Conservation (phyloP, 2,329 filamentous ascomycete species). For the Colletotrichum magnum region DNA sequence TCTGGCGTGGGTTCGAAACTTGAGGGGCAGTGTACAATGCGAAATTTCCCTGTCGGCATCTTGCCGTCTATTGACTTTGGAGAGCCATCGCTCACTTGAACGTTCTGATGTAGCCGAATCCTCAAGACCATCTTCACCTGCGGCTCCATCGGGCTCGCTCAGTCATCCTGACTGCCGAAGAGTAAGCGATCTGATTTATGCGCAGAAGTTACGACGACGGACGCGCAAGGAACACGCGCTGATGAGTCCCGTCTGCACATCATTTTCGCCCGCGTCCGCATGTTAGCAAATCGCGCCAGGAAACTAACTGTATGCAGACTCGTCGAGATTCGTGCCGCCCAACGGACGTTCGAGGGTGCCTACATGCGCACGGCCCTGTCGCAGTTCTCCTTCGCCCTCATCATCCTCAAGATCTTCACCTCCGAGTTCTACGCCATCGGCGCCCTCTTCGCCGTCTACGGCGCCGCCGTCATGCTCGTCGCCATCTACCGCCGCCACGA, state of each 20-base stretch:
- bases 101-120: constrained; percentile 67
- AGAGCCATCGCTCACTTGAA: not conserved
- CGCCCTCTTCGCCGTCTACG: constrained; percentile 95
- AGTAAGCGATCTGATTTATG: constrained; percentile 62
- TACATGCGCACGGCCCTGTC: constrained; percentile 95
- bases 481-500: constrained; percentile 89
- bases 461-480: constrained; percentile 85
- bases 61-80: no score
- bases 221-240: no score
- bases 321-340: constrained; percentile 93
- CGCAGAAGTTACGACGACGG: no score
- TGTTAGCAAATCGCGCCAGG: not conserved
- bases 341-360: constrained; percentile 96
- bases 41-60: not conserved
- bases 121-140: constrained; percentile 81
- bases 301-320: constrained; percentile 64
- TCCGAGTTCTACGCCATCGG: constrained; percentile 97
- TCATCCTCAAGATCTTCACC: constrained; percentile 97
- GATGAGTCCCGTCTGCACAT: not conserved
- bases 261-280: not conserved
- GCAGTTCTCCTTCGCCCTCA: constrained; percentile 94
- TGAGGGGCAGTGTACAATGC: not conserved
- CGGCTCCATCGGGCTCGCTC: constrained; percentile 88
- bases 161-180: constrained; percentile 83
- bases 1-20: not conserved